Percentiles rank a stretch among this genome's conserved stretches.
Evolutionary conservation across 1,139 yeast species (phyloP).

Genomic region (Pichia sp.): DNA sequence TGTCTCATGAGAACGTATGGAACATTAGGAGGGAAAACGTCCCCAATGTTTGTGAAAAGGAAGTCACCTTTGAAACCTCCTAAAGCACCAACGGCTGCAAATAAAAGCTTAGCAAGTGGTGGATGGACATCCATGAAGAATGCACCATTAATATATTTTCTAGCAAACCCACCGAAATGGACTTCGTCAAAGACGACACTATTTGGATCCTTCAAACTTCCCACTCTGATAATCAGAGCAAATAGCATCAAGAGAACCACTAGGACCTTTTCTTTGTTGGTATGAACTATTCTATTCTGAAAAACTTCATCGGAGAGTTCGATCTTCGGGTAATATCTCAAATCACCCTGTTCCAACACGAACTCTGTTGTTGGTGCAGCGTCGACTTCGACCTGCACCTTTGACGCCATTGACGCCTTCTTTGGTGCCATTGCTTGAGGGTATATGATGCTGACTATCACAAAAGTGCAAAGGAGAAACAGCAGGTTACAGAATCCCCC

Average conservation of each 20-base stretch:
- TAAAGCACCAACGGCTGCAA: slow-evolving; percentile 64
- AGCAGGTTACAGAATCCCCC: too few relatives aligned
- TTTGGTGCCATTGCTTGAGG: slow-evolving; percentile 22
- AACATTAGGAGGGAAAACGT: slow-evolving; percentile 44
- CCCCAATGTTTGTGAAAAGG: slow-evolving; percentile 66
- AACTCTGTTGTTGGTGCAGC: slow-evolving; percentile 28
- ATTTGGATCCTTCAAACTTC: slow-evolving; percentile 57
- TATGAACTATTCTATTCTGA: slow-evolving; percentile 29
- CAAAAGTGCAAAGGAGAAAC: too few relatives aligned
- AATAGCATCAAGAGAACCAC: slow-evolving; percentile 46
- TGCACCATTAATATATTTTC: slow-evolving; percentile 61
- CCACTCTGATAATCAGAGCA: slow-evolving; percentile 52
- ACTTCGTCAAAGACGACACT: slow-evolving; percentile 93
- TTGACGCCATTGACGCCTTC: slow-evolving; percentile 14
- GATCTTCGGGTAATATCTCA: slow-evolving; percentile 33
- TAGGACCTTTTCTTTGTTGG: slow-evolving; percentile 32
- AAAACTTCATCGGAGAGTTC: slow-evolving; percentile 37
- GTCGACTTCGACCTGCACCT: slow-evolving; percentile 5
- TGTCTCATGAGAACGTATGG: slow-evolving; percentile 83
- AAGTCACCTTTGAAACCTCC: slow-evolving; percentile 79
- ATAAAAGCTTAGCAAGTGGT: slow-evolving; percentile 84
- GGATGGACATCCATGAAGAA: slow-evolving; percentile 95
- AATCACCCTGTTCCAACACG: slow-evolving; percentile 33
- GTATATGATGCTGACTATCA: background rate
- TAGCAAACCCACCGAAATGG: slow-evolving; percentile 75